Evolutionary conservation across 495 filamentous ascomycete species (phyloP).

Genomic region (Cladorrhinum samala): DNA sequence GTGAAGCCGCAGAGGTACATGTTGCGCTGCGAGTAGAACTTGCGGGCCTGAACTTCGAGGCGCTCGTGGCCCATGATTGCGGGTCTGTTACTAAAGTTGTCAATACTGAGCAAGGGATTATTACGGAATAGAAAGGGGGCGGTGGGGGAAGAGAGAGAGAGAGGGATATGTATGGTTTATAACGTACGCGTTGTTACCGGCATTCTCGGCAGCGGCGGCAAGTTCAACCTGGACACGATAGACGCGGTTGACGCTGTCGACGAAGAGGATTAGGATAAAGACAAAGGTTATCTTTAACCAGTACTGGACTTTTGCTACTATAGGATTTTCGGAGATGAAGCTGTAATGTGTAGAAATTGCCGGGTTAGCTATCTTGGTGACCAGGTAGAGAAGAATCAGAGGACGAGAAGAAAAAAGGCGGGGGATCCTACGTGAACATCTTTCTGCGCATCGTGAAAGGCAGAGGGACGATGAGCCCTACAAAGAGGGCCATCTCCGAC

Average conservation of each 20-base stretch:
- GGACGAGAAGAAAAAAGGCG: neutral
- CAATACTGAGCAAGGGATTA: conserved; percentile 11
- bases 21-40: conserved; percentile 99
- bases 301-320: conserved; percentile 48
- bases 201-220: conserved; percentile 47
- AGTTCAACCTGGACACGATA: conserved; percentile 93
- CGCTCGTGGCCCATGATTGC: conserved; percentile 82
- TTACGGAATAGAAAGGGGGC: neutral
- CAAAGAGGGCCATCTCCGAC: conserved; percentile 88
- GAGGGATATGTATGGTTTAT: too few relatives aligned
- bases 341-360: conserved; percentile 21
- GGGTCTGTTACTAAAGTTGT: conserved; percentile 34
- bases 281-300: conserved; percentile 85
- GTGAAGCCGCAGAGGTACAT: conserved; percentile 99
- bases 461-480: conserved; percentile 84
- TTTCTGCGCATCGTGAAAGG: conserved; percentile 81
- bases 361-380: neutral
- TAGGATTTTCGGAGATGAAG: conserved; percentile 77
- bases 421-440: conserved; percentile 68
- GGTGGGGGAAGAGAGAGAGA: conserved; percentile 5
- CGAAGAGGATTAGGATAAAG: conserved; percentile 95
- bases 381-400: neutral
- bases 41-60: conserved; percentile 96
- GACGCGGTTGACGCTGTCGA: conserved; percentile 97
- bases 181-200: conserved; percentile 25